Percentiles rank a stretch among this genome's conserved stretches.
Conservation (phyloP, 2,329 filamentous ascomycete species). For the Fusarium phyllophilum region DNA sequence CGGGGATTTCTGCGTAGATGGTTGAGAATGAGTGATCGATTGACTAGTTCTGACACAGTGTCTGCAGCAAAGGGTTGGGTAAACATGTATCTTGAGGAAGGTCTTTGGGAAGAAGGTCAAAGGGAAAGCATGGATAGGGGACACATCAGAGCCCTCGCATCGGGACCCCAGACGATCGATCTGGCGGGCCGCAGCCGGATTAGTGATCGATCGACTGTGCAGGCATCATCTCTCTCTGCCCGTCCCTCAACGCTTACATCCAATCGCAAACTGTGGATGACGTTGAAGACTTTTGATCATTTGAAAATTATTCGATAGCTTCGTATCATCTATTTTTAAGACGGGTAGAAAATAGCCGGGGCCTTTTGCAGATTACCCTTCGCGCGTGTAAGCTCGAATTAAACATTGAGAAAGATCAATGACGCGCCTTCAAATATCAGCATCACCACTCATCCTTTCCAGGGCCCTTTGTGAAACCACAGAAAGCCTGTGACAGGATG, state of each 20-base stretch:
- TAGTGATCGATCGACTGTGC: neutral
- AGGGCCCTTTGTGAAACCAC: neutral
- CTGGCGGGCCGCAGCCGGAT: neutral
- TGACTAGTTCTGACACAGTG: neutral
- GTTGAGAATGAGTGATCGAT: neutral
- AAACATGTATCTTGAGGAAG: neutral
- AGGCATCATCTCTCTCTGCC: neutral
- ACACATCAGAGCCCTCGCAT: neutral
- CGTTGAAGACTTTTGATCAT: neutral
- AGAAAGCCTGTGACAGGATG: neutral
- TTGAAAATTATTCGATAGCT: accelerated
- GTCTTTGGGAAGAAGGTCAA: accelerated
- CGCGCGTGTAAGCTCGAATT: neutral
- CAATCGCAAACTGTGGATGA: neutral
- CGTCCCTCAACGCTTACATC: neutral
- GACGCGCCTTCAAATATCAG: neutral
- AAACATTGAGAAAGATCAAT: neutral
- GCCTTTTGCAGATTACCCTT: accelerated
- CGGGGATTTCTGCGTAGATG: accelerated
- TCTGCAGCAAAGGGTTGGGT: too few relatives aligned
- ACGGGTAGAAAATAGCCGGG: neutral
- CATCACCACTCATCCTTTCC: neutral
- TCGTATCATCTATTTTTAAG: accelerated
- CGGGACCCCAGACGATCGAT: neutral
- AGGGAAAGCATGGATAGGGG: neutral